Evolutionary conservation across 495 filamentous ascomycete species (phyloP), one percentile per base, ranked within the genome.

Genomic region (Staphylotrichum tortipilum): DNA sequence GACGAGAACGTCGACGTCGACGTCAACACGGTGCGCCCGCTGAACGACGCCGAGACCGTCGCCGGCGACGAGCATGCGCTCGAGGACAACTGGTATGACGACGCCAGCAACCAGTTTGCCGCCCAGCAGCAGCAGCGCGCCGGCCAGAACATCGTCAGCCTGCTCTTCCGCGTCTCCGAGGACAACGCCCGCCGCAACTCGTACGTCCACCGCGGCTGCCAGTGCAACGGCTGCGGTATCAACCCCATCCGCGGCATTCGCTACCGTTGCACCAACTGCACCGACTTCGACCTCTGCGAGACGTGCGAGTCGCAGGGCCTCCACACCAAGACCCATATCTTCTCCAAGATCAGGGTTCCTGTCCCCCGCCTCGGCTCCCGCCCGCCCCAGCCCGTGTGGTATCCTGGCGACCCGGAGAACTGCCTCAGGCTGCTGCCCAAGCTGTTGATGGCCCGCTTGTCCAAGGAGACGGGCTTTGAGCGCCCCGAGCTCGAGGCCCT

Each of bases 121-220:
- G 43, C 30, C 17, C 49, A 45, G 39, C 76, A 79, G 39, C 76
- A 79, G 35, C 75, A 74, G 31, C 73, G 82, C n/a, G 80, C 81
- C 49, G 82, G 83, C 35, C 83, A 86, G 57, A 87, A 85, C 46
- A 71, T 88, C 48, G 78, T 88, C 23, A 83, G 77, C 43, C 63
- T 89, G 2, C 73, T 88, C 3, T 89, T 86, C 60, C 77, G 83
- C 31, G 86, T 89, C n/a, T 86, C 85, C 0, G 85, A 88, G 59
- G 85, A 94, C 52, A 85, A 89, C 49, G 83, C 87, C 4, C 76
- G 78, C 40, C 76, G 83, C 42, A 89, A 94, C 62, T 87, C 88
- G 14, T 94, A 91, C 61, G 85, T 95, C 23, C 92, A 99, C 62
- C 84, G 92, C 3, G 89, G 94, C n/a, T 88, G 94, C 44, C 83